Conservation (phyloP, 345 rosid genomes). For the Eucalyptus grandis region DNA sequence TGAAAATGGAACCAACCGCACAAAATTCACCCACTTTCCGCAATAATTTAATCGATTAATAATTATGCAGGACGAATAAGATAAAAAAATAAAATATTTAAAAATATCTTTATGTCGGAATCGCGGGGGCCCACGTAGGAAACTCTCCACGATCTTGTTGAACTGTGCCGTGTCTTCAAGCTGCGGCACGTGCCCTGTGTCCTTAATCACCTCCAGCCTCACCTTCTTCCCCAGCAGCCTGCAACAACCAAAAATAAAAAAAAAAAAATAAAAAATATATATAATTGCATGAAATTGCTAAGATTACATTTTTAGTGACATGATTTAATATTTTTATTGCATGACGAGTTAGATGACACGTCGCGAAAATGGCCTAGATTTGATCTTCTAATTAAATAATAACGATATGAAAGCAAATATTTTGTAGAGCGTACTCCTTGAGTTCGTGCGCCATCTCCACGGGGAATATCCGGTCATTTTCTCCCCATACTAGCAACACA, state of each 20-base stretch:
- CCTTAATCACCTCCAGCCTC: constrained; percentile 41
- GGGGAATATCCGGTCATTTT: constrained; percentile 67
- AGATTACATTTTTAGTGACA: background rate
- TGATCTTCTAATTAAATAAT: background rate
- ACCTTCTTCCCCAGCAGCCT: constrained; percentile 67
- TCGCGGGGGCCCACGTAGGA: constrained; percentile 13
- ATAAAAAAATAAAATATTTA: no score
- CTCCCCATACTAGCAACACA: constrained; percentile 80
- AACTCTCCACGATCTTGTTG: constrained; percentile 35
- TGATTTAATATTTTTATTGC: background rate
- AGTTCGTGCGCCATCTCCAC: constrained; percentile 70
- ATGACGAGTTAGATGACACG: background rate
- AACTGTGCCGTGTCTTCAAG: constrained; percentile 41
- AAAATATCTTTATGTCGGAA: background rate
- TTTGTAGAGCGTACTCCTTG: constrained; percentile 22
- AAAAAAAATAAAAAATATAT: background rate
- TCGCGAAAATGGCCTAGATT: background rate
- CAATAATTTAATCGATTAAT: background rate
- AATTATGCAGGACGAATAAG: background rate
- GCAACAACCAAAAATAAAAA: background rate
- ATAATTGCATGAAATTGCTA: background rate
- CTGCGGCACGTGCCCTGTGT: constrained; percentile 76
- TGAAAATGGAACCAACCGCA: background rate
- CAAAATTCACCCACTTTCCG: background rate
- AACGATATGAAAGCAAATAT: background rate